Conservation (phyloP, 2,329 filamentous ascomycete species). For the Cercospora zeae-maydis region DNA sequence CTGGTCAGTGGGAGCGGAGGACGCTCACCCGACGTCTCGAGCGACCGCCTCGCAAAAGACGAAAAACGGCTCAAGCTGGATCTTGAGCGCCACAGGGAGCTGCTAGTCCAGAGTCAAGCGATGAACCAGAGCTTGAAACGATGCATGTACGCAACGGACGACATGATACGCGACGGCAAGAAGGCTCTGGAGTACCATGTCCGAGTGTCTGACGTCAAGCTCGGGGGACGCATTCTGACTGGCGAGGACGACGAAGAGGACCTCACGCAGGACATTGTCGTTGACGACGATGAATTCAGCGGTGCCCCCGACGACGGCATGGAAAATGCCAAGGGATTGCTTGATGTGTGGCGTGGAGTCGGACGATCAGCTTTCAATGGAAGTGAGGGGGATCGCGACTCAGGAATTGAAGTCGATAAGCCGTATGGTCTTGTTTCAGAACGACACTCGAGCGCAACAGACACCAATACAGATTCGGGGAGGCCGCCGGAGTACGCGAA, state of each 20-base stretch:
- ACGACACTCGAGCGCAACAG: constrained; percentile 12
- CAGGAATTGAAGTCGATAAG: constrained; percentile 34
- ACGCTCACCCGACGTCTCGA: constrained; percentile 39
- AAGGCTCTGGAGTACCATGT: constrained; percentile 84
- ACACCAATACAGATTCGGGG: constrained; percentile 17
- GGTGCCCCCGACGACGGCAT: constrained; percentile 23
- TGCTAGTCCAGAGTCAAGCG: constrained; percentile 85
- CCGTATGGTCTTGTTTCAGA: constrained; percentile 12
- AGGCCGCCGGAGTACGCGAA: constrained; percentile 18
- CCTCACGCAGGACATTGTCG: constrained; percentile 22
- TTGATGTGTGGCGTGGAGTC: constrained; percentile 28
- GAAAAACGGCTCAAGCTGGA: constrained; percentile 82
- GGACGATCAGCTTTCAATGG: constrained; percentile 20
- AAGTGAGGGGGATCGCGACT: constrained; percentile 34
- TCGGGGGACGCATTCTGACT: constrained; percentile 75
- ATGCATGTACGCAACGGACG: constrained; percentile 85
- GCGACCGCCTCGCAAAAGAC: constrained; percentile 64
- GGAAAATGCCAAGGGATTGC: constrained; percentile 28
- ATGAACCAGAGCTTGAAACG: constrained; percentile 92
- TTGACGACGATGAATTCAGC: constrained; percentile 25
- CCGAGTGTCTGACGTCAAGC: constrained; percentile 69
- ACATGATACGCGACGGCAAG: constrained; percentile 81
- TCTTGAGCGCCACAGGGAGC: constrained; percentile 79
- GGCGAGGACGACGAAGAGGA: constrained; percentile 48
- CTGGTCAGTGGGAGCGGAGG: constrained; percentile 32